Evolutionary conservation across 2,329 filamentous ascomycete genomes (phyloP).

Genomic region (Aureobasidium sp.): DNA sequence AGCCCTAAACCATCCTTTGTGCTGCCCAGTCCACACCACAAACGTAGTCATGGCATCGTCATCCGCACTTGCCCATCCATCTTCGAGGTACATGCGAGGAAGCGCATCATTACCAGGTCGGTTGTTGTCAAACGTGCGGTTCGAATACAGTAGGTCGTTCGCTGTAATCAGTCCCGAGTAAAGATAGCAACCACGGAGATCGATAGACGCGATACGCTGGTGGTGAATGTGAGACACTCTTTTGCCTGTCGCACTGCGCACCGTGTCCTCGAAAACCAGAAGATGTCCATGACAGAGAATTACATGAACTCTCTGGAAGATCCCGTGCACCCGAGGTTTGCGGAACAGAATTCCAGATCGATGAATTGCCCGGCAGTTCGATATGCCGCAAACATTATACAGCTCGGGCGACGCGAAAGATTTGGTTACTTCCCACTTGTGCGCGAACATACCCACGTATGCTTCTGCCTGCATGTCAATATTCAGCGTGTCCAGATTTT

Average conservation of each 20-base stretch:
- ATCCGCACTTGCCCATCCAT: slow-evolving; percentile 53
- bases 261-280: slow-evolving; percentile 52
- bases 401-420: slow-evolving; percentile 54
- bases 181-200: slow-evolving; percentile 56
- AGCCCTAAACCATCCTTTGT: slow-evolving; percentile 47
- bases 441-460: slow-evolving; percentile 54
- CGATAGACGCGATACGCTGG: slow-evolving; percentile 49
- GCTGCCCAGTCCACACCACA: slow-evolving; percentile 55
- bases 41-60: slow-evolving; percentile 60
- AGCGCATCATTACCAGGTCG: slow-evolving; percentile 51
- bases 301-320: slow-evolving; percentile 53
- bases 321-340: slow-evolving; percentile 54
- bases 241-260: slow-evolving; percentile 47
- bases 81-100: slow-evolving; percentile 51
- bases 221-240: slow-evolving; percentile 54
- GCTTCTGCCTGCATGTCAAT: slow-evolving; percentile 61
- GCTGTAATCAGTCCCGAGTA: slow-evolving; percentile 57
- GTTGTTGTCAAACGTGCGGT: slow-evolving; percentile 56
- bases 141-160: slow-evolving; percentile 54
- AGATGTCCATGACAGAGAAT: slow-evolving; percentile 53
- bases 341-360: slow-evolving; percentile 55
- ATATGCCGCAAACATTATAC: slow-evolving; percentile 60
- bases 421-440: slow-evolving; percentile 60
- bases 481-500: slow-evolving; percentile 51
- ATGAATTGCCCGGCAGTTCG: slow-evolving; percentile 52